Evolutionary conservation across 805 yeast species (phyloP), one percentile per base, ranked within the genome.

Genomic region (Millerozyma miso): DNA sequence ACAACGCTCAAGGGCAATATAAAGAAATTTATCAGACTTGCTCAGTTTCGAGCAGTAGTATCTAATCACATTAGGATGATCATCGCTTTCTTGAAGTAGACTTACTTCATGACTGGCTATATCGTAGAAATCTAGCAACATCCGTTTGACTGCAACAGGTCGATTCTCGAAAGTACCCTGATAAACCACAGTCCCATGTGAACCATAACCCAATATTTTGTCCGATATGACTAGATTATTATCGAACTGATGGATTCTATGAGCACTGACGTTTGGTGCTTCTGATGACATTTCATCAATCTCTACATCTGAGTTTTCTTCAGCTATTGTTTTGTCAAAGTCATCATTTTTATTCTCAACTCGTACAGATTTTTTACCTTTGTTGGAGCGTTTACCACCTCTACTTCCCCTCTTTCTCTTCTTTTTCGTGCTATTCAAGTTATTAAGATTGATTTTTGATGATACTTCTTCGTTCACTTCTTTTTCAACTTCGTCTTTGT

Each of bases 181-280:
- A 58, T 81, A 88, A 1, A 93, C 99, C 20, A 91, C 88, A 0
- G 99, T 93, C 19, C 99, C 99, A 53, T 90, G 96, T 0, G 97
- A 88, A 1, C 99, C 99, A 59, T 88, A 88, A 0, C 99, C 99
- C 39, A 93, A 65, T n/a, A 89, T 76, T 20, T 75, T 79, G 48
- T 85, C 85, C 0, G 95, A 79, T 3, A 91, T 77, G 0, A 73
- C 67, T 48, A 88, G 62, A 43, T 76, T 80, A 40, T 73, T 78
- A 40, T 75, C 67, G 32, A 66, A 67, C 44, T 23, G 29, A 23
- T 23, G 29, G 10, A 23, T 23, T 23, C 10, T 23, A 23, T 10
- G 6, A 23, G 10, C 52, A 10, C 42, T 32, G 42, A 17, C 26
- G 4, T 36, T 39, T 8, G 56, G 41, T 41, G 62, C 62, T 8